Evolutionary conservation across 257 asterid species (phyloP), one percentile per base, ranked within the genome.

Genomic region (Plantago ovata): DNA sequence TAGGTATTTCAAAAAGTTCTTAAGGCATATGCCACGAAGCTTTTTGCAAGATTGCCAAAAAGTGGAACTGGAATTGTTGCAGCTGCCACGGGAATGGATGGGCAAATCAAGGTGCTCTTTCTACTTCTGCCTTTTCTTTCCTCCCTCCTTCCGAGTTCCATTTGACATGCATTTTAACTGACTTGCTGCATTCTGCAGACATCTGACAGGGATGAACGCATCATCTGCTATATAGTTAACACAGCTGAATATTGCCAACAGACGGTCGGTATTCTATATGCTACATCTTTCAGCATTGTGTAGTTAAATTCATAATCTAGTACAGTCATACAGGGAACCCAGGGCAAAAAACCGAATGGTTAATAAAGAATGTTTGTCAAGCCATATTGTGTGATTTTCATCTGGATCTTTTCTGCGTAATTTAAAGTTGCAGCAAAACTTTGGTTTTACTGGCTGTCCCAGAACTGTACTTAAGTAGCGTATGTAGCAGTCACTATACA

Each of bases 61-160:
- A 97, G 95, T 15, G 98, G 98, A 63, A 77, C 95, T 53, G 98
- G 98, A 67, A 79, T 92, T 70, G 98, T 92, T 70, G 98, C 98
- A 64, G 95, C 98, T 63, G 98, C 98, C 55, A 88, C 98, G 7
- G 98, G 98, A 77, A 88, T 88, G 85, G 98, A 92, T 81, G 96
- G 96, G 48, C 98, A 92, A 71, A 88, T 92, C 67, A 92, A 88
- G 88, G 98, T 92, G 23, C 36, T 28, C 36, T 28, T 28, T 28
- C 36, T 28, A n/a, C n/a, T 62, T 28, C 39, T 59, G n/a, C n/a
- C n/a, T 67, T 49, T 8, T 44, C 24, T 47, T 38, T 60, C 7
- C 64, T 45, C 56, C 66, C 57, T 43, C 21, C 47, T 33, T 46
- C 42, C 64, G 56, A 59, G 58, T 56, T 52, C 41, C 40, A 40